These are phyloP conservation scores for Xylariales sp. DNA, from an alignment of 2,329 filamentous ascomycete species.

Conservation along the genomic window DNA sequence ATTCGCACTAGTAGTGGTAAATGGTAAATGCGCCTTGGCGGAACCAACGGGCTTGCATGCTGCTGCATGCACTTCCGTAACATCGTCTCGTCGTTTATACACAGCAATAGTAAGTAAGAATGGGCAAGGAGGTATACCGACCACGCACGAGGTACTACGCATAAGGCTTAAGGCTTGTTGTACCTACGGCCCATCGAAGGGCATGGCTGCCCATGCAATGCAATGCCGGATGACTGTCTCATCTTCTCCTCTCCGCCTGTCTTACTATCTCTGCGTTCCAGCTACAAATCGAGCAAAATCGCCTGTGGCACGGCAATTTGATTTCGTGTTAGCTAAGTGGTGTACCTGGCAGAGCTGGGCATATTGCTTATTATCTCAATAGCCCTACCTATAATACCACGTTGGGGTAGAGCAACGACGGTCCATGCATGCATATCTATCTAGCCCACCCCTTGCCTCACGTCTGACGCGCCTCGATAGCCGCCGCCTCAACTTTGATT, in stretches of 20 bases:
- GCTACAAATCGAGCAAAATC: background rate
- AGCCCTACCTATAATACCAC: constrained; percentile 39
- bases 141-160: background rate
- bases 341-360: constrained; percentile 24
- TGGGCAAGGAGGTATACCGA: background rate
- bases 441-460: constrained; percentile 11
- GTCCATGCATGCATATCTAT: constrained; percentile 20
- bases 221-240: constrained; percentile 26
- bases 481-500: constrained; percentile 19
- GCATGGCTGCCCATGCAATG: constrained; percentile 12
- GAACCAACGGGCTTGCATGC: constrained; percentile 31
- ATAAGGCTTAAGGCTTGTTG: background rate
- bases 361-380: constrained; percentile 39
- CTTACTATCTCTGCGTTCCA: constrained; percentile 4
- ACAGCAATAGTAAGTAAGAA: too few species aligned
- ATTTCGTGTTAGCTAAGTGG: constrained; percentile 15
- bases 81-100: constrained; percentile 16
- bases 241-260: background rate
- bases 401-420: constrained; percentile 24
- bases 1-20: too few species aligned
- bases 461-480: constrained; percentile 13
- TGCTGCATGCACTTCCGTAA: constrained; percentile 21
- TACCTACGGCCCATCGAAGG: background rate
- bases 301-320: background rate
- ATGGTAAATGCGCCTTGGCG: constrained; percentile 27